Base-by-base conservation (phyloP, 1,139 yeast species). In the Geotrichum citri-aurantii region DNA sequence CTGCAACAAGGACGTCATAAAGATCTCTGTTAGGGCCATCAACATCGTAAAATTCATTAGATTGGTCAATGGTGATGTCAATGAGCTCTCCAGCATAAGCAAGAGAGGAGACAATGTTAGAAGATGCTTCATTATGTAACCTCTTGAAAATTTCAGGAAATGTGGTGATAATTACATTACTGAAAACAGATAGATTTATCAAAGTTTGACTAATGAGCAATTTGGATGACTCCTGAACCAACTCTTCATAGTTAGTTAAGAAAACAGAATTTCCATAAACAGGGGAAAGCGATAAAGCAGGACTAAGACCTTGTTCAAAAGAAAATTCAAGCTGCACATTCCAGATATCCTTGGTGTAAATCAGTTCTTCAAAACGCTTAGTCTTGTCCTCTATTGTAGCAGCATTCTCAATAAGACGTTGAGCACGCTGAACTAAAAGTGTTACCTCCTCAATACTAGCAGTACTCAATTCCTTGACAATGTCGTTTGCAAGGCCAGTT, bases 231-330 rank as follows among this genome's bases (percentile, higher is more conserved):
- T 52, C 47, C 19, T 50, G 24, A 19, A 53, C 49, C 21, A 48
- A 11, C 23, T 49, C 46, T 14, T 52, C 54, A 33, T 29, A 42
- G 3, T 23, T 14, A 11, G 56, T 57, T 50, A 57, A 44, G 26
- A 26, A 57, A n/a, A 57, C n/a, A 19, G 59, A 44, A 26, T 53
- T 57, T 17, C 59, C 59, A 27, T 23, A 57, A 7, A n/a, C 44
- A 19, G 59, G 57, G 6, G 59, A 57, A 21, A 53, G 33, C 3
- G 57, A 8, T 3, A 57, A 31, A 42, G 21, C 24, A 14, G 59
- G 52, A 31, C 48, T 31, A 23, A 57, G 50, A 12, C 56, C 59
- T 31, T 50, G 52, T 17, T 53, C 57, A 44, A 52, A 58, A 12
- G 55, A 54, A 33, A 33, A 40, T 12, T 47, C 27, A 23, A 54